Evolutionary conservation across 2,329 filamentous ascomycete genomes (phyloP), one percentile per base, ranked within the genome.

Genomic region (Knoxdaviesia proteae): DNA sequence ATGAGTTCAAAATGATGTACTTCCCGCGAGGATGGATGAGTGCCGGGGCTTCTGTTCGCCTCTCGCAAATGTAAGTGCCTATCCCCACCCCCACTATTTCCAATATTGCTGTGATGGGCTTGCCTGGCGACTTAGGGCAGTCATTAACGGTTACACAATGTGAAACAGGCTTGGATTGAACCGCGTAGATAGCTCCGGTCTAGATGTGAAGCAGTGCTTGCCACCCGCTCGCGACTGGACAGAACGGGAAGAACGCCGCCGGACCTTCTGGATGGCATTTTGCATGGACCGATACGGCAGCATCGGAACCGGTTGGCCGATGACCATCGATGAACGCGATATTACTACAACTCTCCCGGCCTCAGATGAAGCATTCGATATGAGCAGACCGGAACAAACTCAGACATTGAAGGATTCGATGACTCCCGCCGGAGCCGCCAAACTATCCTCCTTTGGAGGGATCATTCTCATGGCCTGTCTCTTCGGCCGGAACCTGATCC

Each of bases 1-100:
- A 93, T 52, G 90, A 98, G 58, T 96, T 94, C 65, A 94, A 88
- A 61, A 81, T 83, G 70, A 94, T 96, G 83, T 92, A 86, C 57
- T 96, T 96, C 51, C 88, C 90, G 1, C 69, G 90, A 49, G 90
- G 90, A 1, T 96, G 90, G 90, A 75, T 94, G 62, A 94, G 83
- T 50, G 80, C 83, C 3, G 90, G 88, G 29, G 70, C 82, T 47
- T 80, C 80, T 5, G 74, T 80, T n/a, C 73, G 88, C 41, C 60
- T 96, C 43, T 74, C 74, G 41, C 80, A 93, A 53, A 94, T 96
- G 88, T 76, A 56, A 57, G 69, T 56, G 20, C 10, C 29, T 6
- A 7, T 34, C 33, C 35, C 20, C 34, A n/a, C 31, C 4, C 5
- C 5, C 30, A 6, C 7, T 7, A 34, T 34, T 9, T 32, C 33